These are phyloP conservation scores for Pyrenophora teres DNA, from an alignment of 2,329 filamentous ascomycete species.

Conservation along the genomic window DNA sequence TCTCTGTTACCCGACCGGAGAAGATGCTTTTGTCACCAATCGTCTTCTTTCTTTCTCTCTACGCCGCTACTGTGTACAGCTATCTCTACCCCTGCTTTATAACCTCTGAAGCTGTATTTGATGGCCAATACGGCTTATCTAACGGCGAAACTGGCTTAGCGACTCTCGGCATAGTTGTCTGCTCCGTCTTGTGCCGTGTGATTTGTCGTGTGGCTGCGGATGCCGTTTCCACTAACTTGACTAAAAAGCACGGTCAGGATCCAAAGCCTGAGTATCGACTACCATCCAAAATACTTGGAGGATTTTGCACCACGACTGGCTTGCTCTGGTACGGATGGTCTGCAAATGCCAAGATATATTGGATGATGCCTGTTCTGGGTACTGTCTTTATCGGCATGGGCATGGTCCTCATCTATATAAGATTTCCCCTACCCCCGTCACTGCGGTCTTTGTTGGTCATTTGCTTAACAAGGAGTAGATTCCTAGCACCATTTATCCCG, in stretches of 20 bases:
- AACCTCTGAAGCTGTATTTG: conserved; percentile 24
- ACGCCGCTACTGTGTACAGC: conserved; percentile 16
- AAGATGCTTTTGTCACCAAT: conserved; percentile 34
- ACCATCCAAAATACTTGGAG: not conserved
- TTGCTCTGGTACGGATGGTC: not conserved
- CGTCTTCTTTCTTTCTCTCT: conserved; percentile 20
- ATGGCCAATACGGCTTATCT: conserved; percentile 13
- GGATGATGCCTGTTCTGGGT: too few species aligned
- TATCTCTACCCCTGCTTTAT: conserved; percentile 28
- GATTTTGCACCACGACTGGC: not conserved
- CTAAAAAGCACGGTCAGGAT: conserved; percentile 3
- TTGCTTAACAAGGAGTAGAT: conserved; percentile 35
- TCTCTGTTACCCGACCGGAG: conserved; percentile 31
- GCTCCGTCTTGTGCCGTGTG: conserved; percentile 10
- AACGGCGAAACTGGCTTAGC: conserved; percentile 17
- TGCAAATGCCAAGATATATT: too few species aligned
- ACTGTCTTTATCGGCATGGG: too few species aligned
- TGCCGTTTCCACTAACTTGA: not conserved
- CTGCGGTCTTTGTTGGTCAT: too few species aligned
- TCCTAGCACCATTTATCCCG: conserved; percentile 51
- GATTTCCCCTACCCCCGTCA: too few species aligned
- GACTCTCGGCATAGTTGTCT: conserved; percentile 13
- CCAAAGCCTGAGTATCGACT: conserved; percentile 1
- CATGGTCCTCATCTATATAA: too few species aligned
- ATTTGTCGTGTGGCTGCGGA: conserved; percentile 1